Evolutionary conservation across 2,329 filamentous ascomycete genomes (phyloP).

Genomic region (Fusarium scirpi): DNA sequence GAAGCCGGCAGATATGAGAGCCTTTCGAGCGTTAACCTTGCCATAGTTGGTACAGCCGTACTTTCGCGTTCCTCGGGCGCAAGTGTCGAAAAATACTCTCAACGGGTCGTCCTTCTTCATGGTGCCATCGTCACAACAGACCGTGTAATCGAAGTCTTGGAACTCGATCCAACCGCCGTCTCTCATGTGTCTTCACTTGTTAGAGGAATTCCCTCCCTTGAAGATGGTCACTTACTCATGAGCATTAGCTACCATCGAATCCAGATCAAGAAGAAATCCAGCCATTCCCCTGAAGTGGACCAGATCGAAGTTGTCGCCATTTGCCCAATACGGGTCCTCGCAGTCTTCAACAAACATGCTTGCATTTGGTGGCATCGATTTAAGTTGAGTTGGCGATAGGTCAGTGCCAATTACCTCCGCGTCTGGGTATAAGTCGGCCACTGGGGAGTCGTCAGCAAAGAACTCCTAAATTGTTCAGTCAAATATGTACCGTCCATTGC

Average conservation of each 20-base stretch:
- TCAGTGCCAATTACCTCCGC: slow-evolving; percentile 58
- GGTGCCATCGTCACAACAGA: slow-evolving; percentile 59
- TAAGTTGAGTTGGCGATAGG: slow-evolving; percentile 60
- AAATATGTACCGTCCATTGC: slow-evolving; percentile 59
- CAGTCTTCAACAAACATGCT: slow-evolving; percentile 72
- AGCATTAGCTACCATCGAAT: slow-evolving; percentile 58
- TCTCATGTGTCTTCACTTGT: slow-evolving; percentile 53
- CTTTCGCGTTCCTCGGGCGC: slow-evolving; percentile 49
- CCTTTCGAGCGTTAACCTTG: slow-evolving; percentile 50
- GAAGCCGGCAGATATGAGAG: slow-evolving; percentile 59
- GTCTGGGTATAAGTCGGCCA: slow-evolving; percentile 57
- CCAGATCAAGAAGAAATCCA: slow-evolving; percentile 63
- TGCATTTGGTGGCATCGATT: slow-evolving; percentile 69
- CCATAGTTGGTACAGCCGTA: slow-evolving; percentile 56
- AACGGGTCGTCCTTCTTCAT: slow-evolving; percentile 57
- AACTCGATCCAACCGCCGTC: slow-evolving; percentile 66
- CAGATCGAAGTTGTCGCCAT: slow-evolving; percentile 66
- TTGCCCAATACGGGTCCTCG: slow-evolving; percentile 67
- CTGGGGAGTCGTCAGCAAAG: slow-evolving; percentile 38
- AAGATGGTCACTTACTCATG: slow-evolving; percentile 48
- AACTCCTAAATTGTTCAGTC: background rate
- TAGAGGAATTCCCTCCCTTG: background rate
- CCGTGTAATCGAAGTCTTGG: slow-evolving; percentile 58
- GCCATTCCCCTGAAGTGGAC: slow-evolving; percentile 65
- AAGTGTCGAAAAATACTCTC: slow-evolving; percentile 50